phyloP scores from a whole-genome alignment of 768 basidiomycete species.

The Baorangia bicolor region DNA sequence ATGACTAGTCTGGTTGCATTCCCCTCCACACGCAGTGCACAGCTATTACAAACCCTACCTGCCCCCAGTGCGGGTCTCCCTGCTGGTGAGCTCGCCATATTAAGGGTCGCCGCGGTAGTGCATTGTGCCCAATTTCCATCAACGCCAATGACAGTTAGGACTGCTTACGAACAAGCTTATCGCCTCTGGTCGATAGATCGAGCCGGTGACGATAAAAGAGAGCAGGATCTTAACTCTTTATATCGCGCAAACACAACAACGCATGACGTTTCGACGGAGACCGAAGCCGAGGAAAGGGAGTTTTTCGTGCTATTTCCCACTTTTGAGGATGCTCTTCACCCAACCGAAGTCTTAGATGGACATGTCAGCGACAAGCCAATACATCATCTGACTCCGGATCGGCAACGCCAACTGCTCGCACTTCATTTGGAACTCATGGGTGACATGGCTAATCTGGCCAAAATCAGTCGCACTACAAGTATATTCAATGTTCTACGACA shows the following conservation, averaged over 20 bases:
- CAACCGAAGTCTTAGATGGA: neutral
- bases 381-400: conserved; percentile 31
- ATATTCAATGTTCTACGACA: conserved; percentile 37
- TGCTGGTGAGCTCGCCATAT: conserved; percentile 35
- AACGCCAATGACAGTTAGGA: conserved; percentile 36
- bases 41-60: conserved; percentile 32
- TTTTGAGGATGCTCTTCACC: conserved; percentile 60
- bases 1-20: conserved; percentile 46
- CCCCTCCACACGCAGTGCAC: conserved; percentile 50
- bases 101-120: conserved; percentile 43
- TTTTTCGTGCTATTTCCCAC: conserved; percentile 84
- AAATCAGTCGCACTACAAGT: neutral
- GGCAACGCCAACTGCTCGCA: conserved; percentile 38
- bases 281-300: conserved; percentile 79
- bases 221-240: conserved; percentile 64
- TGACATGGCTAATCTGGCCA: neutral
- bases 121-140: conserved; percentile 23
- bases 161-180: conserved; percentile 64
- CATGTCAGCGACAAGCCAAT: conserved; percentile 4
- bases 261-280: conserved; percentile 59
- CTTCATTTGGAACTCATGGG: conserved; percentile 50
- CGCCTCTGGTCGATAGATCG: conserved; percentile 86
- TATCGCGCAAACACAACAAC: conserved; percentile 66
- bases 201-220: conserved; percentile 62
- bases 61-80: conserved; percentile 10